Conservation (phyloP, 2,329 filamentous ascomycete species). For the Rugonectria rugulosa region DNA sequence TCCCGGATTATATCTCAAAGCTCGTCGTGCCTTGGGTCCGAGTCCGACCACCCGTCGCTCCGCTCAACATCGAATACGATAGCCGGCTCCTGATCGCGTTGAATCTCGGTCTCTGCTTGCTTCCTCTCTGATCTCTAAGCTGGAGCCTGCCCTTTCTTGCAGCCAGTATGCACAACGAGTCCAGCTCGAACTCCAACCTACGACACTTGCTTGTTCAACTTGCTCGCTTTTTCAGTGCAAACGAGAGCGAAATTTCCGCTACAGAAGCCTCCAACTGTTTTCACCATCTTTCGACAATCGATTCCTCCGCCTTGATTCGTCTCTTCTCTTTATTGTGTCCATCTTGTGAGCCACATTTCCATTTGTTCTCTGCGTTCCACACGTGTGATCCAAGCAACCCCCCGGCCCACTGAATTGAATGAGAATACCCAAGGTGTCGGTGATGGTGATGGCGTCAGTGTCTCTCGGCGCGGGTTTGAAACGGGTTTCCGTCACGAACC, state of each 20-base stretch:
- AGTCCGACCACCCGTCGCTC: not conserved
- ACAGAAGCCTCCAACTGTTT: conserved; percentile 2
- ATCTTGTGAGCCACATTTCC: not conserved
- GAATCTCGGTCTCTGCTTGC: not conserved
- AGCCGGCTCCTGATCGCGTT: not conserved
- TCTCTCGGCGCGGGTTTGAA: too few relatives aligned
- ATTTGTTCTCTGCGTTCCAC: too few relatives aligned
- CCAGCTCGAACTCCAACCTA: conserved; percentile 3
- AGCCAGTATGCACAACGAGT: not conserved
- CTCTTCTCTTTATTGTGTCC: not conserved
- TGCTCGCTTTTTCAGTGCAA: conserved; percentile 12
- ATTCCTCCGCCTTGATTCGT: not conserved
- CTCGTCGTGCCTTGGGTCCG: not conserved
- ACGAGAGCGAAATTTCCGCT: conserved; percentile 7
- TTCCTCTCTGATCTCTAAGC: not conserved
- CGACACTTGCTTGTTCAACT: conserved; percentile 10
- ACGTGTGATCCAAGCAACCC: not conserved
- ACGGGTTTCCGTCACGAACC: not conserved
- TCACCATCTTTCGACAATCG: not conserved
- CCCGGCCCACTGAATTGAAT: too few relatives aligned
- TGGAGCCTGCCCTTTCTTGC: not conserved
- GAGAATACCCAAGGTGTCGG: too few relatives aligned
- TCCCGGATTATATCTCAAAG: conserved; percentile 1
- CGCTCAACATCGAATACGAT: not conserved
- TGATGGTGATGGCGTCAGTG: not conserved